Percentiles rank a stretch among this genome's conserved stretches.
These are phyloP conservation scores for Symbiodinium pilosum DNA, from an alignment of 73 alveolate species.

Conservation along the genomic window DNA sequence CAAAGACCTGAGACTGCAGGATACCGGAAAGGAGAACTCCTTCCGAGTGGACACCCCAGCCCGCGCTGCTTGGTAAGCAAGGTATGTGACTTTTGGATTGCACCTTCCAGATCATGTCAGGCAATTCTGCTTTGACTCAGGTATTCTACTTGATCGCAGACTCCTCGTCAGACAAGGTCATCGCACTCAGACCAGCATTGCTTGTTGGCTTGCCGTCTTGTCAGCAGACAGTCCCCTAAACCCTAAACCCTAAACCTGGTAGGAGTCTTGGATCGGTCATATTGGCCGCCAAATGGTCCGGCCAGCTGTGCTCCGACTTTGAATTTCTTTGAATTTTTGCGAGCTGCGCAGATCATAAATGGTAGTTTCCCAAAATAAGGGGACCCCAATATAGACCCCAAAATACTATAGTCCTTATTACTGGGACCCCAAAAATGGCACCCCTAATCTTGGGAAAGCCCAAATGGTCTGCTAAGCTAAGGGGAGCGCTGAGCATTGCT, in stretches of 20 bases:
- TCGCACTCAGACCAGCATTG: no score
- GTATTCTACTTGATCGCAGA: conserved; percentile 88
- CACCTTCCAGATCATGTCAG: background rate
- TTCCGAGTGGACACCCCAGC: conserved; percentile 91
- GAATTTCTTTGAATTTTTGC: no score
- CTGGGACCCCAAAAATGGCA: no score
- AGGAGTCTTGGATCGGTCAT: conserved; percentile 94
- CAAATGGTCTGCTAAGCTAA: no score
- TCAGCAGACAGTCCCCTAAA: no score
- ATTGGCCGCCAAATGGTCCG: conserved; percentile 92
- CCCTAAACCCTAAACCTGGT: background rate
- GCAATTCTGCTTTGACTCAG: background rate
- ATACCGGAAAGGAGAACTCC: conserved; percentile 93
- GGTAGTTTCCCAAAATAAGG: no score
- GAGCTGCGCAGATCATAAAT: no score
- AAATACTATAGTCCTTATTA: no score
- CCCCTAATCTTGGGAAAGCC: no score
- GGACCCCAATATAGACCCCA: no score
- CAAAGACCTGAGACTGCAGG: conserved; percentile 17
- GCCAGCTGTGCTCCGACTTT: conserved; percentile 35
- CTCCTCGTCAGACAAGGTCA: conserved; percentile 49
- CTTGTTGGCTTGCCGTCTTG: no score
- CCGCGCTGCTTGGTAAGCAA: conserved; percentile 18
- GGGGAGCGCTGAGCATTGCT: background rate
- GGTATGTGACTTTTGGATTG: background rate